phyloP scores from a whole-genome alignment of 2,329 filamentous ascomycete species.

The Sporothrix protearum region DNA sequence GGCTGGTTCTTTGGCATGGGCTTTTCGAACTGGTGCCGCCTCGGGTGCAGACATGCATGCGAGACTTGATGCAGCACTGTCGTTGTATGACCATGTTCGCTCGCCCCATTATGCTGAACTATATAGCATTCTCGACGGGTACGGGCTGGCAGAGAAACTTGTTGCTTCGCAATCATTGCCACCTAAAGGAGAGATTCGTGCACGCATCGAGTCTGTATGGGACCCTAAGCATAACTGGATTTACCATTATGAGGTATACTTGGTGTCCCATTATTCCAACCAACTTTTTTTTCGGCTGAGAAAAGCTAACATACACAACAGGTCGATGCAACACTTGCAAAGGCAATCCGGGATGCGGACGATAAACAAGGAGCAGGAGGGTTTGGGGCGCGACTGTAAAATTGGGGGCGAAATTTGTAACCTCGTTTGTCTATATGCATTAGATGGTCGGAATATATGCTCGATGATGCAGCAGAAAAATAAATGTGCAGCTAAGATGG shows the following conservation, averaged over 20 bases:
- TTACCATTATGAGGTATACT: conserved; percentile 20
- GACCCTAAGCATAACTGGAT: conserved; percentile 18
- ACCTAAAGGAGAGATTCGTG: conserved; percentile 11
- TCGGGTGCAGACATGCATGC: not conserved
- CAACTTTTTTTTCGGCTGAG: not conserved
- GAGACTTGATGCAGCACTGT: not conserved
- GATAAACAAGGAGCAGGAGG: not conserved
- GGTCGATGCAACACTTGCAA: not conserved
- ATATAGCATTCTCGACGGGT: conserved; percentile 17
- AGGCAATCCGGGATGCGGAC: not conserved
- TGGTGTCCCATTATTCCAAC: not conserved
- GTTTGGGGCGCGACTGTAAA: not conserved
- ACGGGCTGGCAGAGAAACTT: not conserved
- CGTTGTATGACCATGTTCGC: conserved; percentile 16
- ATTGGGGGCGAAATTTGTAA: no score
- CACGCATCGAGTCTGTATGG: conserved; percentile 12
- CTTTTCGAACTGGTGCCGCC: not conserved
- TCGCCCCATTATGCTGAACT: conserved; percentile 20
- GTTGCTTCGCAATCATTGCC: not conserved
- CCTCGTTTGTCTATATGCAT: no score
- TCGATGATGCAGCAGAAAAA: no score
- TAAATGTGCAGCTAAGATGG: no score
- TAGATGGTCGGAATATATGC: no score
- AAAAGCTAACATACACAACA: not conserved
- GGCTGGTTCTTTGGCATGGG: conserved; percentile 14